Base-by-base conservation (phyloP, 176 grass and related monocot species). In the Bolboschoenus planiculmis region DNA sequence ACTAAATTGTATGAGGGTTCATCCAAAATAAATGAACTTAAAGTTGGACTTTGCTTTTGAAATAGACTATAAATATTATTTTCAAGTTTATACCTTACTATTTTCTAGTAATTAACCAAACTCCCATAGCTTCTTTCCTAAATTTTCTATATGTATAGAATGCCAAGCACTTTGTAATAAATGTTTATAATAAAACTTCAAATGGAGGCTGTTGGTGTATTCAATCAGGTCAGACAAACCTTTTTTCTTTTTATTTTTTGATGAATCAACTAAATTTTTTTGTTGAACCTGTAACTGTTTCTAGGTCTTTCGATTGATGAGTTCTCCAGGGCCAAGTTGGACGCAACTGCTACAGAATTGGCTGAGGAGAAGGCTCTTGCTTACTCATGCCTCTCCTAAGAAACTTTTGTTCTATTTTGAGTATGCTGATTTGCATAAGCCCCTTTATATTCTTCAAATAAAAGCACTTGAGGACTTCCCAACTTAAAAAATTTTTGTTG, bases 251-350 rank as follows among this genome's bases (percentile, higher is more conserved):
- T 9, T 11, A 0, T 13, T 26, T 44, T 63, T 27, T 46, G 14
- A 5, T 15, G 9, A 78, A 37, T 82, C 31, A 82, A 37, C 53
- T 81, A 36, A 60, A 35, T 5, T 48, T 4, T 36, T 63, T 24
- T 4, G 42, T 8, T 26, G 42, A 43, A 61, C 11, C 21, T 62
- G n/a, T 18, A 53, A 46, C 75, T 85, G 26, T 37, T 26, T 21
- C 11, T 84, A 99, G 97, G 91, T 29, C 91, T 99, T 42, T 83
- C 93, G 0, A 91, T 99, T 0, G 93, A 99, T 7, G 91, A 96
- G 81, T 90, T 93, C 62, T 99, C 97, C 9, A 95, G 97, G 83
- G 89, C 90, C 84, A 99, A 99, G 85, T 56, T 99, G 93, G 93
- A 99, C 0, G 91, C 89, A 0, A 99, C 97, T 4, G 97, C 97